A percentile compares a stretch with the other conserved stretches of the same genome.
Evolutionary conservation across 2,329 filamentous ascomycete species (phyloP).

Genomic region (Knoxdaviesia capensis): DNA sequence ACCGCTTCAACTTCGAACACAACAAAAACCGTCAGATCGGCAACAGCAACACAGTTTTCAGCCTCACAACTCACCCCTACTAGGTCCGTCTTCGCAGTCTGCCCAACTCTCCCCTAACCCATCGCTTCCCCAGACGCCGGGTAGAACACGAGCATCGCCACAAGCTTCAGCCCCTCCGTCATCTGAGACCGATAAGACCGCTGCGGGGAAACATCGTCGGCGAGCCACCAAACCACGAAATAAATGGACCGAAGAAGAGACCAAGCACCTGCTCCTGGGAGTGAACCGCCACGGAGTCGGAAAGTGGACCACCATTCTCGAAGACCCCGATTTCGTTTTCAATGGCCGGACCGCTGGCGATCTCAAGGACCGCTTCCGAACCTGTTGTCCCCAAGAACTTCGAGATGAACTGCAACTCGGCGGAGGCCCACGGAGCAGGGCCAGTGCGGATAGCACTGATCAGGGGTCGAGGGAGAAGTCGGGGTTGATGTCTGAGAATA

Average conservation of each 20-base stretch:
- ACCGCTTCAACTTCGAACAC: no score
- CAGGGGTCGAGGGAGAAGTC: slow-evolving; percentile 21
- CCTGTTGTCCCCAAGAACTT: slow-evolving; percentile 42
- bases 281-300: slow-evolving; percentile 43
- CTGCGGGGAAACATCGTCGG: slow-evolving; percentile 16
- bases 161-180: background rate
- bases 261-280: slow-evolving; percentile 38
- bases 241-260: slow-evolving; percentile 47
- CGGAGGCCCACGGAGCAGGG: background rate
- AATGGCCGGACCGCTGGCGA: slow-evolving; percentile 41
- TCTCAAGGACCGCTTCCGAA: slow-evolving; percentile 45
- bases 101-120: slow-evolving; percentile 5
- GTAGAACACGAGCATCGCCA: slow-evolving; percentile 6
- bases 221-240: slow-evolving; percentile 35
- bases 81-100: background rate
- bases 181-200: slow-evolving; percentile 13
- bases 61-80: background rate
- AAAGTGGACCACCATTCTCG: slow-evolving; percentile 43
- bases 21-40: slow-evolving; percentile 3
- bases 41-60: background rate
- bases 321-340: slow-evolving; percentile 39
- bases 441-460: slow-evolving; percentile 4
- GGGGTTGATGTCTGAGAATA: slow-evolving; percentile 32
- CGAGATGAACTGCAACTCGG: slow-evolving; percentile 11
- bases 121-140: slow-evolving; percentile 12